Conservation (phyloP, 257 asterid genomes). For the Sherardia arvensis region DNA sequence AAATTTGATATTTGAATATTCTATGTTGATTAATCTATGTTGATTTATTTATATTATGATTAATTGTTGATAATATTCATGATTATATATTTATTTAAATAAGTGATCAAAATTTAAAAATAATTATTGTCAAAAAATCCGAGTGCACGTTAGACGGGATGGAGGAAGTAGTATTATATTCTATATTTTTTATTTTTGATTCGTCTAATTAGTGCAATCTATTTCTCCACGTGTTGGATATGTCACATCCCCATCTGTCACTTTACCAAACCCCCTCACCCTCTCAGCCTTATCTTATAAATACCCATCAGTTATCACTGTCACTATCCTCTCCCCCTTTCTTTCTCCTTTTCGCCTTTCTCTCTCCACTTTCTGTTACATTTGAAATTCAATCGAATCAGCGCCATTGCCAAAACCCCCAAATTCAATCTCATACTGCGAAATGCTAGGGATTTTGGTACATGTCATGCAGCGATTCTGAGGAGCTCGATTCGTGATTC, state of each 20-base stretch:
- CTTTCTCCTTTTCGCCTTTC: neutral
- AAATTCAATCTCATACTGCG: neutral
- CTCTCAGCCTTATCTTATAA: slow-evolving; percentile 6
- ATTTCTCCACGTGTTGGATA: slow-evolving; percentile 9
- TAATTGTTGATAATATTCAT: no score
- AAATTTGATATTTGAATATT: no score
- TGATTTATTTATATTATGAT: no score
- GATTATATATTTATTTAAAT: no score
- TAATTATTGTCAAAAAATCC: no score
- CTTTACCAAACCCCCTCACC: slow-evolving; percentile 1
- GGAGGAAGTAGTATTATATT: no score
- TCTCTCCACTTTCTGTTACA: neutral
- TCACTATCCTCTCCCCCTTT: neutral
- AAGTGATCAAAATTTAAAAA: no score
- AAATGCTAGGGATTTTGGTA: neutral
- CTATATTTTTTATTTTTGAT: no score
- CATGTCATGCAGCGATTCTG: neutral
- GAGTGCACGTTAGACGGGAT: no score
- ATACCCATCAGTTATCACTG: slow-evolving; percentile 1
- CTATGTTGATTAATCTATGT: no score
- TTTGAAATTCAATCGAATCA: neutral
- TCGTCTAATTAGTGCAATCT: no score
- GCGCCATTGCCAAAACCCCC: slow-evolving; percentile 8
- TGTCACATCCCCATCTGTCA: neutral
- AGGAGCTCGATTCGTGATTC: neutral